A percentile compares a stretch with the other conserved stretches of the same genome.
Conservation (phyloP, 768 basidiomycete genomes). For the Phanerochaete sordida region DNA sequence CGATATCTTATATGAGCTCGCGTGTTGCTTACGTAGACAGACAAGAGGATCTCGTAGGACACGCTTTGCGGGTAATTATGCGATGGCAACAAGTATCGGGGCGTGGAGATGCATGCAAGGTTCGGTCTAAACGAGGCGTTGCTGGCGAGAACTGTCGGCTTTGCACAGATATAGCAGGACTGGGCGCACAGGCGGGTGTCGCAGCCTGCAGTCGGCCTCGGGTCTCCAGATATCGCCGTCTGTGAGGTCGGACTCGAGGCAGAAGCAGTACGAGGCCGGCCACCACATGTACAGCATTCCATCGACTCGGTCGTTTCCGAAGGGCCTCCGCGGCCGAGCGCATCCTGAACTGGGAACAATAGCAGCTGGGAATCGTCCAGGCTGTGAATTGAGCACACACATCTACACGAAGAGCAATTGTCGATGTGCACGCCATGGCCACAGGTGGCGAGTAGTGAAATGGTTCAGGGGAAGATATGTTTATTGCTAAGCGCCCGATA, state of each 20-base stretch:
- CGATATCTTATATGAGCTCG: background rate
- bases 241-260: slow-evolving; percentile 10
- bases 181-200: background rate
- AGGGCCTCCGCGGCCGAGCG: slow-evolving; percentile 1
- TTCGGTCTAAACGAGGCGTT: background rate
- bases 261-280: slow-evolving; percentile 5
- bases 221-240: slow-evolving; percentile 1
- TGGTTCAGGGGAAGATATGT: background rate
- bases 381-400: too few relatives aligned
- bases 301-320: slow-evolving; percentile 11
- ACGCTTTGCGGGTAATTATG: background rate
- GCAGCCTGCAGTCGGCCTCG: background rate
- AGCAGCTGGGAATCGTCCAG: background rate
- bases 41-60: background rate
- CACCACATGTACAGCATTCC: slow-evolving; percentile 6
- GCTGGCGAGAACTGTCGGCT: background rate
- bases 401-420: too few relatives aligned
- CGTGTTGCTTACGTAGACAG: background rate
- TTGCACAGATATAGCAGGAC: background rate
- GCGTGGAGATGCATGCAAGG: background rate
- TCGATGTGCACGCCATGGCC: background rate
- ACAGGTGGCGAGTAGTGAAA: background rate
- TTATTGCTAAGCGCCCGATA: background rate
- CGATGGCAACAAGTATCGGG: background rate
- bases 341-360: background rate